Conservation (phyloP, 2,329 filamentous ascomycete species). For the Fusarium miscanthi region DNA sequence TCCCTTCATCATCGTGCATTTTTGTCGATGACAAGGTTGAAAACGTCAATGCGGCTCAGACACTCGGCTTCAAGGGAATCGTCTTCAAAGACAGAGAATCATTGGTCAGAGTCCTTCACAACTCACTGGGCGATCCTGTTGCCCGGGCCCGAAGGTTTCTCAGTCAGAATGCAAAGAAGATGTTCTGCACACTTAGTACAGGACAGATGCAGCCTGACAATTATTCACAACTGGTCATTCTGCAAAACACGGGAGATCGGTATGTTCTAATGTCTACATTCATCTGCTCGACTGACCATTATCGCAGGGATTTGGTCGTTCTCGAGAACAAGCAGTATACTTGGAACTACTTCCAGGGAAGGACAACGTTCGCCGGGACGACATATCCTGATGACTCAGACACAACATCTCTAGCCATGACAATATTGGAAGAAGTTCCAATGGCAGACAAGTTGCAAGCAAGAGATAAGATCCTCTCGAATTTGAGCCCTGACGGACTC, state of each 20-base stretch:
- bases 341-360: constrained; percentile 8
- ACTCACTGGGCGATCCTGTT: not conserved
- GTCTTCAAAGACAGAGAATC: not conserved
- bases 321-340: not conserved
- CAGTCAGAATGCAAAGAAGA: not conserved
- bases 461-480: not conserved
- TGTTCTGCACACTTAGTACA: not conserved
- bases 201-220: not conserved
- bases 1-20: not conserved
- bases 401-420: not conserved
- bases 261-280: accelerated
- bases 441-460: not conserved
- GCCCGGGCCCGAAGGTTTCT: not conserved
- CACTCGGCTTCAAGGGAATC: not conserved
- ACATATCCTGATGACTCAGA: constrained; percentile 5
- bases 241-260: not conserved
- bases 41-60: not conserved
- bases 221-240: not conserved
- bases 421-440: not conserved
- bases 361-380: not conserved
- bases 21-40: constrained; percentile 6
- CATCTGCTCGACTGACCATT: not conserved
- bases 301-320: not conserved
- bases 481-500: not conserved
- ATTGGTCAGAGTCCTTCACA: not conserved